Evolutionary conservation across 768 basidiomycete species (phyloP).

Genomic region (Lactifluus rugatus): DNA sequence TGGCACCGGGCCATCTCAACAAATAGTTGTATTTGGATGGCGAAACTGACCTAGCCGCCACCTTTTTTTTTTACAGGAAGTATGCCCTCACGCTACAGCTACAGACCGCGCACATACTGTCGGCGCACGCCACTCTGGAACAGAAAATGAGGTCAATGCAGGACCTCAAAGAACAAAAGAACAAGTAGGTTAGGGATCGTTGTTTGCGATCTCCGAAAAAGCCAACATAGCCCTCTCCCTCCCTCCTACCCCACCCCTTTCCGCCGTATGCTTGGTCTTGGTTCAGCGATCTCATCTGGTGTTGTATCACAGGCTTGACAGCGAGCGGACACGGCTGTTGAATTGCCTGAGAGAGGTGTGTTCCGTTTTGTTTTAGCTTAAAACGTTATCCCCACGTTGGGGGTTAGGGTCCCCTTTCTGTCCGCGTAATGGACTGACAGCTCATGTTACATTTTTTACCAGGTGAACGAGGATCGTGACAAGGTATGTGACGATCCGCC

Average conservation of each 20-base stretch:
- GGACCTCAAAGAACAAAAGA: conserved; percentile 76
- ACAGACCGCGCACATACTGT: conserved; percentile 80
- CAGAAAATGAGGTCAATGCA: conserved; percentile 71
- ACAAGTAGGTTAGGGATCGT: conserved; percentile 46
- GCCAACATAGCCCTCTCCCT: not conserved
- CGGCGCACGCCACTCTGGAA: conserved; percentile 70
- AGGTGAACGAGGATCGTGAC: conserved; percentile 80
- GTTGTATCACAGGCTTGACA: conserved; percentile 48
- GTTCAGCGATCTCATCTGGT: not conserved
- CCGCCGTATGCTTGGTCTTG: not conserved
- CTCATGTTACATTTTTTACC: conserved; percentile 2
- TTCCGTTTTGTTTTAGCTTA: conserved; percentile 5
- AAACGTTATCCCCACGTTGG: conserved; percentile 4
- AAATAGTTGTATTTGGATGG: not conserved
- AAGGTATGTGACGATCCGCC: conserved; percentile 32
- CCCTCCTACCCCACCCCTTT: not conserved
- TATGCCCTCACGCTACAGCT: conserved; percentile 76
- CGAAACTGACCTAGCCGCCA: not conserved
- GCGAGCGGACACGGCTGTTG: conserved; percentile 60
- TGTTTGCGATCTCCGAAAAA: not conserved
- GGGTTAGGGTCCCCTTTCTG: not conserved
- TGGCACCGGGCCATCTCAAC: not conserved
- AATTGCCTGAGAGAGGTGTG: conserved; percentile 60
- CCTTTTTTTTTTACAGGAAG: conserved; percentile 44
- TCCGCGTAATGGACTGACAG: not conserved